Base-by-base conservation (phyloP, 2,329 filamentous ascomycete species). In the Colletotrichum sojae region DNA sequence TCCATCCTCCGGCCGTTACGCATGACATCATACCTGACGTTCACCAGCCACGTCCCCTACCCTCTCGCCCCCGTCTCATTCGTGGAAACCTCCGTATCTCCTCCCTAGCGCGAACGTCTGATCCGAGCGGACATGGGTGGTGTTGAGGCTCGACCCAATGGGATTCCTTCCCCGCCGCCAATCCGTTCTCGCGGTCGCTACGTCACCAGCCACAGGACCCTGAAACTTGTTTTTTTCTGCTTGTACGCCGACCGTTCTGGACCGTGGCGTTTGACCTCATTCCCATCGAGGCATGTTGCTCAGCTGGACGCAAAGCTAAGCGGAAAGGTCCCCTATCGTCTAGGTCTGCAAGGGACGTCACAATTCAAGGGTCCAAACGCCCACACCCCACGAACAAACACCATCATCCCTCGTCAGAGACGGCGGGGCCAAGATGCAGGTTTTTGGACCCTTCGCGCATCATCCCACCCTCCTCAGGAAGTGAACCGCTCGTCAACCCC, bases 181-280 rank as follows among this genome's bases (percentile, higher is more conserved):
- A 25, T 16, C n/a, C 5, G 5, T 6, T 20, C 20, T 15, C 45
- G 36, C 46, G 22, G 22, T 27, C 46, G 13, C 64, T 67, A 70
- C 67, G 67, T 70, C 67, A 70, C 63, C 63, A 70, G 67, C 67
- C 67, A 70, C 63, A 70, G 52, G 63, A 63, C 52, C 57, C 63
- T 58, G 39, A 68, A 61, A 67, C 67, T 69, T 69, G 62, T 56
- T 66, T 69, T 69, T 48, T 12, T n/a, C n/a, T n/a, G n/a, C 31
- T 25, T 16, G n/a, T 40, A n/a, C 31, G 46, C 20, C n/a, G 55
- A 54, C 15, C 55, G 46, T 62, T 40, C 54, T 51, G 40, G 56
- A 62, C 45, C 51, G 25, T 13, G 54, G 18, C 53, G 53, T 46
- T 54, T 54, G 54, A 56, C 54, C 48, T 69, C 66, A 60, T 25